Evolutionary conservation across 2,329 filamentous ascomycete genomes (phyloP).

Genomic region (Talaromyces albobiverticillius): DNA sequence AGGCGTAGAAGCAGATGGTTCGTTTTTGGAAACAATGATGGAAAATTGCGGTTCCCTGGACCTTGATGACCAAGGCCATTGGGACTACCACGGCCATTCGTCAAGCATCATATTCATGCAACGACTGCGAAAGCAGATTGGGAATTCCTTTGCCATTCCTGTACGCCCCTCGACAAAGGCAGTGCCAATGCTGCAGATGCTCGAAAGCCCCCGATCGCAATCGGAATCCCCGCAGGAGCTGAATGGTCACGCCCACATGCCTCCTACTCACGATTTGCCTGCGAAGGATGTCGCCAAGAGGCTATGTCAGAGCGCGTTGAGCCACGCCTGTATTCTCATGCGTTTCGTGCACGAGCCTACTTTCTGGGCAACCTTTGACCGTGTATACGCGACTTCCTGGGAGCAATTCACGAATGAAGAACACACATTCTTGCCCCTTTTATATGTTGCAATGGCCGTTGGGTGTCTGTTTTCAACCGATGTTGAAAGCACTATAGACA

Average conservation of each 20-base stretch:
- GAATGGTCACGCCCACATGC: conserved; percentile 29
- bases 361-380: conserved; percentile 74
- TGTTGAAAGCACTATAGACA: conserved; percentile 47
- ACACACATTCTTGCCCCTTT: conserved; percentile 64
- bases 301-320: conserved; percentile 59
- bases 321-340: conserved; percentile 62
- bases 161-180: conserved; percentile 56
- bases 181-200: conserved; percentile 54
- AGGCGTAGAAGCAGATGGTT: conserved; percentile 57
- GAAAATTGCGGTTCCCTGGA: conserved; percentile 88
- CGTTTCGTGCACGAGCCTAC: conserved; percentile 77
- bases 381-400: conserved; percentile 68
- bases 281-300: conserved; percentile 55
- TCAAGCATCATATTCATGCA: conserved; percentile 87
- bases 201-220: conserved; percentile 68
- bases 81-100: conserved; percentile 93
- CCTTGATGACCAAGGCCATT: conserved; percentile 84
- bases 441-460: conserved; percentile 69
- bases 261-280: conserved; percentile 66
- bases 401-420: conserved; percentile 64
- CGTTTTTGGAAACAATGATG: conserved; percentile 88
- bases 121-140: conserved; percentile 83
- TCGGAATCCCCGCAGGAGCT: conserved; percentile 63
- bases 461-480: conserved; percentile 70
- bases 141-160: conserved; percentile 61